phyloP scores from a whole-genome alignment of 805 yeast species.

The Yarrowia divulgata region DNA sequence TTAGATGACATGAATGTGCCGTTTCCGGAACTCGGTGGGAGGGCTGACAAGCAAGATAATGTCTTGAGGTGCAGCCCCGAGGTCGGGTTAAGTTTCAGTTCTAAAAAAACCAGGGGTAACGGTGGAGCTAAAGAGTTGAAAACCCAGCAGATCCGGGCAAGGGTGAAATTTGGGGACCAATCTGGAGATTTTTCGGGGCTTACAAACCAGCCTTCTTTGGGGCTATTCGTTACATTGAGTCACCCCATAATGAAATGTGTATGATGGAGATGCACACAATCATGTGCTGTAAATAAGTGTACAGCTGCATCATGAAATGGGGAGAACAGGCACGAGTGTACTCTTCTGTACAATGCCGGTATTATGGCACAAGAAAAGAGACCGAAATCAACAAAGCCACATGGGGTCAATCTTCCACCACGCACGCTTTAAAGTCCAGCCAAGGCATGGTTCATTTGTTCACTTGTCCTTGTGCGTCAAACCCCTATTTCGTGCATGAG shows the following conservation, averaged over 20 bases:
- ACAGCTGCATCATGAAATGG: too few species aligned
- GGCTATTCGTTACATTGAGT: too few species aligned
- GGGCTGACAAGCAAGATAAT: slow-evolving; percentile 25
- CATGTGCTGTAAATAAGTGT: too few species aligned
- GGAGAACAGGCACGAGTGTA: background rate
- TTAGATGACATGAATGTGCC: background rate
- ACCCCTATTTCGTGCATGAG: slow-evolving; percentile 37
- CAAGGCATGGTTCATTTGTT: background rate
- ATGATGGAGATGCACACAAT: too few species aligned
- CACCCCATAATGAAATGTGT: too few species aligned
- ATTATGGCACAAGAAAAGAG: too few species aligned
- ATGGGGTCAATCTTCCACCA: background rate
- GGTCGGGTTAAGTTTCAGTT: slow-evolving; percentile 4
- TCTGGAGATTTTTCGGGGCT: background rate
- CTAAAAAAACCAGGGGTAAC: slow-evolving; percentile 22
- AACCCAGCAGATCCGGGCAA: slow-evolving; percentile 4
- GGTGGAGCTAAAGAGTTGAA: slow-evolving; percentile 3
- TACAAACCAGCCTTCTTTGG: background rate
- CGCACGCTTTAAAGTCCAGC: background rate
- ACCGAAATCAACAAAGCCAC: background rate
- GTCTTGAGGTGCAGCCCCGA: slow-evolving; percentile 1
- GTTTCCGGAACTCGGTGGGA: background rate
- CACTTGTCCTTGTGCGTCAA: slow-evolving; percentile 11
- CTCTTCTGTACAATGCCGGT: background rate
- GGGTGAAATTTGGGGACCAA: slow-evolving; percentile 2